phyloP scores from a whole-genome alignment of 176 grass and related monocot species.

The Calamus simplicifolius region DNA sequence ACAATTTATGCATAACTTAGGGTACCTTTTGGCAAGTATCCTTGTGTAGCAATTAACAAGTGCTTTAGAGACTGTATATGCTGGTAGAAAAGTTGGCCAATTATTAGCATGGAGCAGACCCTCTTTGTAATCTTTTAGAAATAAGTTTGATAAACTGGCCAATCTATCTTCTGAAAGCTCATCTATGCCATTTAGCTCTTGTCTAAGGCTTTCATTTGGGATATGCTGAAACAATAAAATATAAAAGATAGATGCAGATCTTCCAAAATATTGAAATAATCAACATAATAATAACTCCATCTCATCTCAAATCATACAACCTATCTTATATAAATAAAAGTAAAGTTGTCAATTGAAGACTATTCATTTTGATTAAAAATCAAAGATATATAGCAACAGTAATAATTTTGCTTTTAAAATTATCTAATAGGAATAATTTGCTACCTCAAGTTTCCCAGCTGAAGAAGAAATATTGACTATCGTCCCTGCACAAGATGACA shows the following conservation, averaged over 20 bases:
- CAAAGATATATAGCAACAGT: too few species aligned
- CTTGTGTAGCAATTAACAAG: conserved; percentile 38
- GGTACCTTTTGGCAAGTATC: conserved; percentile 30
- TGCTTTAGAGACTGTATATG: conserved; percentile 46
- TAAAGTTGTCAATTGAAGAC: too few species aligned
- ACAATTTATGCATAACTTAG: conserved; percentile 37
- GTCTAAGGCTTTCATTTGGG: too few species aligned
- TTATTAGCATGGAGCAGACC: conserved; percentile 8
- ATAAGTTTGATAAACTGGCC: conserved; percentile 19
- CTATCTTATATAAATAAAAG: too few species aligned
- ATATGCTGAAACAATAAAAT: conserved; percentile 28
- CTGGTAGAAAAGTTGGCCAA: conserved; percentile 22
- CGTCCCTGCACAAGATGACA: conserved; percentile 30
- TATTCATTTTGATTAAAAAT: too few species aligned
- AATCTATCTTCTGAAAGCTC: conserved; percentile 35
- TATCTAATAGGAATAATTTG: neutral
- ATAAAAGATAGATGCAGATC: neutral
- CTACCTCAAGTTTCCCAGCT: conserved; percentile 28
- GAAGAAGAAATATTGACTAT: conserved; percentile 53
- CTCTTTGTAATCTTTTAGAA: conserved; percentile 32
- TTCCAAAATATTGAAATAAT: too few species aligned
- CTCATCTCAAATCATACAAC: too few species aligned
- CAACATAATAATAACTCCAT: too few species aligned
- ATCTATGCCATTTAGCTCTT: conserved; percentile 15
- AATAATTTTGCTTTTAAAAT: too few species aligned